These are phyloP conservation scores for Alternaria sp. DNA, from an alignment of 2,329 filamentous ascomycete genomes.

Conservation along the genomic window DNA sequence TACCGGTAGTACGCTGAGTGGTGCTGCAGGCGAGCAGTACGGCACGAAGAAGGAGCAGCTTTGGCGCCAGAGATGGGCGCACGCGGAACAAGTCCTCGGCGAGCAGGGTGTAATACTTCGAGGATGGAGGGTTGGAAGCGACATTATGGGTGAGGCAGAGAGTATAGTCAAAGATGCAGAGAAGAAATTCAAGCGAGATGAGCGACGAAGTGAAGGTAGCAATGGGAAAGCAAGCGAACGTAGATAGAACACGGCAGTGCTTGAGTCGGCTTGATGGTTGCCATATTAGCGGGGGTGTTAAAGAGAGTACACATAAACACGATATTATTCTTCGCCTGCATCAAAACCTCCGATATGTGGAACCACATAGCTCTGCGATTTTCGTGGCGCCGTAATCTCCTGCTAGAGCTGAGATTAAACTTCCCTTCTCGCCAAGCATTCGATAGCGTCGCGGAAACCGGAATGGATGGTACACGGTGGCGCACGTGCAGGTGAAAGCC, in stretches of 20 bases:
- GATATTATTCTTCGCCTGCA: background rate
- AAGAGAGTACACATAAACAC: background rate
- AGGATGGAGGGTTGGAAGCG: slow-evolving; percentile 76
- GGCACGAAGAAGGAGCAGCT: slow-evolving; percentile 75
- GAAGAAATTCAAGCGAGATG: slow-evolving; percentile 38
- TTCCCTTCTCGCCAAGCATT: background rate
- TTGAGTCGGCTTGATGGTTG: background rate
- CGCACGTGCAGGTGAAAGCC: slow-evolving; percentile 5
- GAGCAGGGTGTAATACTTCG: slow-evolving; percentile 72
- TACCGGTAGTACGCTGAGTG: slow-evolving; percentile 38
- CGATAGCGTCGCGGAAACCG: background rate
- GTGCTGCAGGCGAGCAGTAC: slow-evolving; percentile 32
- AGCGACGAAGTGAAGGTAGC: background rate
- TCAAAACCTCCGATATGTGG: background rate
- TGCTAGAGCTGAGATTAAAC: background rate
- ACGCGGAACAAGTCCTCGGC: slow-evolving; percentile 71
- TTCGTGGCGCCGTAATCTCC: background rate
- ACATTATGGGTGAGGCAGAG: slow-evolving; percentile 73
- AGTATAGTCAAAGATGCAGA: slow-evolving; percentile 68
- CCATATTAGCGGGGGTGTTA: background rate
- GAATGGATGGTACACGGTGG: background rate
- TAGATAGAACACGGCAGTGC: background rate
- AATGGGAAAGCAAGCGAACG: slow-evolving; percentile 6
- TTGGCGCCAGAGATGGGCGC: slow-evolving; percentile 73
- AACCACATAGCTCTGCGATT: background rate